Evolutionary conservation across 371 early-diverging fungal genomes (phyloP), one percentile per base, ranked within the genome.

Genomic region (Rhizopus microsporus): DNA sequence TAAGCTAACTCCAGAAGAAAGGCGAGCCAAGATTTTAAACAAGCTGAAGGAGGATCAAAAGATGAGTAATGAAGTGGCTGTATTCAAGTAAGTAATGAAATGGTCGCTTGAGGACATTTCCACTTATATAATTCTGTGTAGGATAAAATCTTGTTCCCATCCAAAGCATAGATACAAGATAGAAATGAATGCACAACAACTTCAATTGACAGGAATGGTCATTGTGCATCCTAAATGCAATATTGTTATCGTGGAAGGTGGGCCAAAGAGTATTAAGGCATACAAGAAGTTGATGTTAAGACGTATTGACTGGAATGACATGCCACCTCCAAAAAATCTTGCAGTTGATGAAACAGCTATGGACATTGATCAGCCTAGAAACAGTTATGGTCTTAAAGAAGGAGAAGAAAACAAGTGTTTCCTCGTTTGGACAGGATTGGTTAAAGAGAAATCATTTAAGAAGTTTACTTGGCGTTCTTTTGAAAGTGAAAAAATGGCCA

Each of bases 211-310:
- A 0, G 99, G 98, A 0, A 75, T 83, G 7, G 92, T 86, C 9
- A 76, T 96, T 54, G 68, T 90, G 16, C 77, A 90, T 66, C 83
- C 86, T 0, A 86, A 83, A 8, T 83, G 87, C 62, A 85, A 83
- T 57, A 57, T 97, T 44, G 93, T 98, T 3, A 76, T 96, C 47
- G 97, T 94, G 2, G 99, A 98, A 75, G 99, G 98, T 0, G 92
- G 96, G 0, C 91, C 89, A 5, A 93, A 95, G 67, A 84, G 85
- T 10, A 84, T 97, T 63, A 89, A 90, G 57, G 85, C 88, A 16
- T 98, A 94, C 81, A 97, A 95, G 68, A 93, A 94, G 64, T 78
- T 98, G 17, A 93, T 98, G 97, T 74, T 96, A n/a, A 75, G 92
- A 31, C 86, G 99, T 32, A 97, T 98, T 61, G 88, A 96, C 61